Evolutionary conservation across 306 rosid genomes (phyloP), one percentile per base, ranked within the genome.

Genomic region (Canavalia ensiformis): DNA sequence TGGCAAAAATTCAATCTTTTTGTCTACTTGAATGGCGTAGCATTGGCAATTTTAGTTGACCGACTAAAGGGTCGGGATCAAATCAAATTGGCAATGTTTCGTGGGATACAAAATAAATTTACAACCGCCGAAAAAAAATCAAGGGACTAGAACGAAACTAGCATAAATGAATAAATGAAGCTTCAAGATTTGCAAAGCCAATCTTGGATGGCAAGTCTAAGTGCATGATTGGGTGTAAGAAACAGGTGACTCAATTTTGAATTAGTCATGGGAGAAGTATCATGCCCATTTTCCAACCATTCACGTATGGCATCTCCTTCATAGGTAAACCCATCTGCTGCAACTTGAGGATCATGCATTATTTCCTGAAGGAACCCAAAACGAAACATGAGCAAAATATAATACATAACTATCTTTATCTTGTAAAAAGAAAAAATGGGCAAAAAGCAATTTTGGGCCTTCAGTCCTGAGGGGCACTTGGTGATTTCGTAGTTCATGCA

Each of bases 251-350:
- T 86, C 83, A 94, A 83, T 79, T 87, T 84, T 85, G 89, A 84
- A 76, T 94, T 94, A 74, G 97, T 92, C 97, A 94, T 91, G 0
- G 97, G 97, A 76, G 97, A 94, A 49, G 97, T 88, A 60, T 91
- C 90, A 8, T 88, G 91, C 33, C 94, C 94, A 72, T 86, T 90
- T 79, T 85, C 89, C 68, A 92, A 74, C 97, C 98, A 92, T 75
- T 88, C 91, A 4, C 87, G 87, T 58, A 92, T 84, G 33, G 98
- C 98, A 83, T 94, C 97, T n/a, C 97, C 94, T 86, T 94, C 98
- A 29, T 94, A 94, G 25, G 98, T 92, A 84, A 91, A 92, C 69
- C 97, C 98, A 54, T 92, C 98, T 6, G 92, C 97, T 39, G 97
- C 98, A 75, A 94, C 86, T 72, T 88, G 94, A 42, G 98, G 98